Evolutionary conservation across 345 rosid species (phyloP).

Genomic region (Eucalyptus tenuipes): DNA sequence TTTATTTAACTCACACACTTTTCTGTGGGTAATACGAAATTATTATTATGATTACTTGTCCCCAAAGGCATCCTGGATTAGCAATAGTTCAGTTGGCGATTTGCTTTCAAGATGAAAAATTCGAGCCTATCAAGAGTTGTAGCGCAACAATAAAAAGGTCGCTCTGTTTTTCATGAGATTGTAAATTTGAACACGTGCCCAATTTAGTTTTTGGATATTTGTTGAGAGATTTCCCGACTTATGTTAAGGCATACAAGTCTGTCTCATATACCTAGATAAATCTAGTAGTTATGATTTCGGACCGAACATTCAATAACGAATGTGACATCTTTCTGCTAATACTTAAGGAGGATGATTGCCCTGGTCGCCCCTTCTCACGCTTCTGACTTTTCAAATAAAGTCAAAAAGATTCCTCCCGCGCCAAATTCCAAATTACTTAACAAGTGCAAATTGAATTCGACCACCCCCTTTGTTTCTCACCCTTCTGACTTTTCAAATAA

Average conservation of each 20-base stretch:
- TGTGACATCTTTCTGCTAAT: background rate
- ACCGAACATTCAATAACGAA: rapidly evolving
- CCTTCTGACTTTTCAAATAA: too few species aligned
- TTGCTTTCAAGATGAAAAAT: background rate
- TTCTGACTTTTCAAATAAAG: background rate
- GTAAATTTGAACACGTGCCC: background rate
- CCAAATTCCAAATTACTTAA: background rate
- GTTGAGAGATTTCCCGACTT: background rate
- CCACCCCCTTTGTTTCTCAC: too few species aligned
- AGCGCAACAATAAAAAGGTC: background rate
- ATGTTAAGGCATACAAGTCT: too few species aligned
- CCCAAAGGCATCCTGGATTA: background rate
- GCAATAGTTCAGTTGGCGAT: background rate
- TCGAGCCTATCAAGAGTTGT: background rate
- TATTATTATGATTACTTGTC: background rate
- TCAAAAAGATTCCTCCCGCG: background rate
- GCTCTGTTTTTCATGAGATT: background rate
- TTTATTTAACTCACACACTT: background rate
- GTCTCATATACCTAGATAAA: too few species aligned
- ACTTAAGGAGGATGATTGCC: background rate
- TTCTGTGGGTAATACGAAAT: background rate
- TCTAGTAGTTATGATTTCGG: too few species aligned
- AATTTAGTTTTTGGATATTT: too few species aligned
- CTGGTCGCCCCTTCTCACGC: background rate
- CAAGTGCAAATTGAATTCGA: too few species aligned